These are phyloP conservation scores for Passalora sequoiae DNA, from an alignment of 2,329 filamentous ascomycete genomes.

Conservation along the genomic window DNA sequence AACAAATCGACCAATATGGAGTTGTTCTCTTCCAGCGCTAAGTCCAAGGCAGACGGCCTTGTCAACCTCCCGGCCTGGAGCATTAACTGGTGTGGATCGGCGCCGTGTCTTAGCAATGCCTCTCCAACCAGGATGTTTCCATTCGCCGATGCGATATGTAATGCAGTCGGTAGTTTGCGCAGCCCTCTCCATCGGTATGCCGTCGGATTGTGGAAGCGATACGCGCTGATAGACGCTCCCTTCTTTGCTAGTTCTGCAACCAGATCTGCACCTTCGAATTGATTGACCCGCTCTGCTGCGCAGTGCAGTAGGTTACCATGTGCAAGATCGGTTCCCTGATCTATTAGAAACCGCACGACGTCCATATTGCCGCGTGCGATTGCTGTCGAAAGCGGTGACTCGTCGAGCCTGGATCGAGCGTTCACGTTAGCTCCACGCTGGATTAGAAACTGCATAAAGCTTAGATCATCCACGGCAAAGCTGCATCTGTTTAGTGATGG, in stretches of 20 bases:
- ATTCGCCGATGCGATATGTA: slow-evolving; percentile 1
- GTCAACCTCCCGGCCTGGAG: neutral
- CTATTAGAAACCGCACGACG: neutral
- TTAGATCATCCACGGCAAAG: neutral
- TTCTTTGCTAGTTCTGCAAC: slow-evolving; percentile 1
- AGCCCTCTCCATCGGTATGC: neutral
- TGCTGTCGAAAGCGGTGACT: slow-evolving; percentile 1
- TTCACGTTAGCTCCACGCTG: slow-evolving; percentile 6
- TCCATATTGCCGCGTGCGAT: neutral
- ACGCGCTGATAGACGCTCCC: neutral
- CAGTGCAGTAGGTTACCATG: slow-evolving; percentile 8
- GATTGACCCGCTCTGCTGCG: neutral
- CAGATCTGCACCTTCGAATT: slow-evolving; percentile 6
- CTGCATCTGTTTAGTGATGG: neutral
- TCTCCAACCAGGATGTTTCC: slow-evolving; percentile 2
- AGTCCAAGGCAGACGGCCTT: neutral
- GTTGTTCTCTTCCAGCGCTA: neutral
- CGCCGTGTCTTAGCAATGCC: slow-evolving; percentile 3
- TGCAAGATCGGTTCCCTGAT: neutral
- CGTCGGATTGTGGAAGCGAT: slow-evolving; percentile 6
- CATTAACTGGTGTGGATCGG: slow-evolving; percentile 1
- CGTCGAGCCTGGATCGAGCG: slow-evolving; percentile 2
- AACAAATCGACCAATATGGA: neutral
- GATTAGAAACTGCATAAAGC: neutral
- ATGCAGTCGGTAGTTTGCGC: slow-evolving; percentile 1